Evolutionary conservation across 306 rosid genomes (phyloP).

Genomic region (Styphnolobium japonicum): DNA sequence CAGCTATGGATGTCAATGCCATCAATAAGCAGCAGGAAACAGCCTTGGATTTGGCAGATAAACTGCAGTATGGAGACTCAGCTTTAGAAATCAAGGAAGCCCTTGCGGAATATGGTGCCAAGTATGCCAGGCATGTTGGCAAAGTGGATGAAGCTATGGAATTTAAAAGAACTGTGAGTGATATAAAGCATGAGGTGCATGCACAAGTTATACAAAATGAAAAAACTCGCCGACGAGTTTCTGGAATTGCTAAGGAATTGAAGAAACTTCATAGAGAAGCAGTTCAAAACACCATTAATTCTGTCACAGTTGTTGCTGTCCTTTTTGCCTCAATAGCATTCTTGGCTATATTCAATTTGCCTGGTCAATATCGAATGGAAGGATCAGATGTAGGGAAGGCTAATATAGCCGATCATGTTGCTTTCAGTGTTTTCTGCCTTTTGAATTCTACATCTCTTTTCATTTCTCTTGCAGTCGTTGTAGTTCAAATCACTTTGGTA

Average conservation of each 20-base stretch:
- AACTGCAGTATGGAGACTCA: conserved; percentile 73
- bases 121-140: conserved; percentile 79
- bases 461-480: conserved; percentile 92
- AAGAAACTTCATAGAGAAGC: conserved; percentile 94
- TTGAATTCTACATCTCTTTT: conserved; percentile 84
- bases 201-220: conserved; percentile 80
- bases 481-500: conserved; percentile 95
- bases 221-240: conserved; percentile 79
- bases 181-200: conserved; percentile 89
- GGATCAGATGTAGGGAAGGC: conserved; percentile 63
- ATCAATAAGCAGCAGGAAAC: conserved; percentile 79
- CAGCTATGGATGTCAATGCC: conserved; percentile 66
- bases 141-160: conserved; percentile 88
- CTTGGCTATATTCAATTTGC: conserved; percentile 92
- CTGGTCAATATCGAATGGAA: conserved; percentile 54
- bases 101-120: conserved; percentile 77
- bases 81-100: conserved; percentile 67
- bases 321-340: conserved; percentile 96
- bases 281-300: conserved; percentile 85
- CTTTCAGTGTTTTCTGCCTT: conserved; percentile 77
- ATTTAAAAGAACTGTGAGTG: conserved; percentile 93
- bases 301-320: conserved; percentile 82
- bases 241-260: conserved; percentile 92
- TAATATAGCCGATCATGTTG: conserved; percentile 46
- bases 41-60: conserved; percentile 92